Evolutionary conservation across 75 land plant species (phyloP), one percentile per base, ranked within the genome.

Genomic region (Selaginella moellendorffii): DNA sequence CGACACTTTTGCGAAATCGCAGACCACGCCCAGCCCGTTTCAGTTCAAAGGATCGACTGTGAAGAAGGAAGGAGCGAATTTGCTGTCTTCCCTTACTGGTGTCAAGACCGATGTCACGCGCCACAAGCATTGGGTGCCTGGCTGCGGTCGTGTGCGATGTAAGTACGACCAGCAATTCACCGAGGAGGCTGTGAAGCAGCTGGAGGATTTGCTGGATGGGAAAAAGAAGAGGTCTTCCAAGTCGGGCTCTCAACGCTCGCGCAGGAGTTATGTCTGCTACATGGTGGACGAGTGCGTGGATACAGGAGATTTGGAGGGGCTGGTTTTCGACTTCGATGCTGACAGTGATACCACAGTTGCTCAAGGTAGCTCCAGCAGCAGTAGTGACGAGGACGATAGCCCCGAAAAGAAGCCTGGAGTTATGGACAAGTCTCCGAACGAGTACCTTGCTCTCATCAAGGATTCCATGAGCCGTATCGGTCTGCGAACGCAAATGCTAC

Each of bases 401-500:
- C 46, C 10, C 10, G 14, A 36, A 14, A 14, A 36, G 5, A 25
- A 56, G 24, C 5, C 59, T 2, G 24, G 24, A 56, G 59, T 21
- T 5, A 19, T 19, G 5, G 19, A 21, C 2, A 2, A 8, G 59
- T 8, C n/a, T 8, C 59, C 59, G 9, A 26, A 52, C 22, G 53
- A 65, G 28, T 65, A 31, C 51, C 12, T 46, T 14, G 54, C 67
- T 24, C 67, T 46, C 18, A 25, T 65, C 27, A 65, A 65, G 27
- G 67, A 65, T 14, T n/a, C 67, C 12, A 10, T 65, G 53, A 28
- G 26, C 2, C 26, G 23, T 20, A 23, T 65, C 24, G 1, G 54
- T 1, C 20, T 65, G 24, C 67, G 67, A 26, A 65, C 67, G 51
- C 53, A 65, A 25, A 65, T 65, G 67, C 25, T 65, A 42, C 67